Conservation (phyloP, 352 stramenopile species). For the Peronospora destructor region DNA sequence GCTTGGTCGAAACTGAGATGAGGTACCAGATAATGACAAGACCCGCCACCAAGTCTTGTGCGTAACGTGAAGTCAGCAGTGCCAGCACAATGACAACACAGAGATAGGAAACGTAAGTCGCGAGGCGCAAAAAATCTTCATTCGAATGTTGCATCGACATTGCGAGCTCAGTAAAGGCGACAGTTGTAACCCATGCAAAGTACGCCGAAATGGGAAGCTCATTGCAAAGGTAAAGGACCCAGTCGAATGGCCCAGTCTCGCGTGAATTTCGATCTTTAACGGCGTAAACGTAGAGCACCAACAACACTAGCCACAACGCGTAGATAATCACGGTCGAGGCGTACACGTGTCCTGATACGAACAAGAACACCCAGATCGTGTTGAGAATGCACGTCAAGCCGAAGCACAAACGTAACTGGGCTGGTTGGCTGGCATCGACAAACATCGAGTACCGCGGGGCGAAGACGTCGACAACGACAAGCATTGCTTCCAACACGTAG, state of each 20-base stretch:
- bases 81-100: slow-evolving; percentile 51
- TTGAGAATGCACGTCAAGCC: slow-evolving; percentile 60
- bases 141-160: slow-evolving; percentile 59
- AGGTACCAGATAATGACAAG: slow-evolving; percentile 72
- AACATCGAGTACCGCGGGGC: slow-evolving; percentile 62
- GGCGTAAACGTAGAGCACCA: slow-evolving; percentile 76
- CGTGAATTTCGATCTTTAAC: slow-evolving; percentile 60
- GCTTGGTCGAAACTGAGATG: slow-evolving; percentile 49
- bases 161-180: slow-evolving; percentile 56
- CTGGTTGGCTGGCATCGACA: slow-evolving; percentile 56
- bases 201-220: slow-evolving; percentile 70
- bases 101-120: slow-evolving; percentile 61
- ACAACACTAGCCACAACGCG: slow-evolving; percentile 58
- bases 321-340: slow-evolving; percentile 55
- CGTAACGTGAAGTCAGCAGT: slow-evolving; percentile 52
- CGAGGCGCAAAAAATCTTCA: slow-evolving; percentile 42
- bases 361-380: slow-evolving; percentile 58
- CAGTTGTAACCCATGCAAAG: slow-evolving; percentile 71
- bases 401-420: slow-evolving; percentile 58
- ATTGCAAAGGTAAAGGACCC: slow-evolving; percentile 66
- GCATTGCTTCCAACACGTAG: slow-evolving; percentile 53
- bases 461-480: slow-evolving; percentile 63
- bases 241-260: slow-evolving; percentile 44
- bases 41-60: slow-evolving; percentile 48
- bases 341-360: slow-evolving; percentile 45